Base-by-base conservation (phyloP, 768 basidiomycete species). In the Lactifluus volemus region DNA sequence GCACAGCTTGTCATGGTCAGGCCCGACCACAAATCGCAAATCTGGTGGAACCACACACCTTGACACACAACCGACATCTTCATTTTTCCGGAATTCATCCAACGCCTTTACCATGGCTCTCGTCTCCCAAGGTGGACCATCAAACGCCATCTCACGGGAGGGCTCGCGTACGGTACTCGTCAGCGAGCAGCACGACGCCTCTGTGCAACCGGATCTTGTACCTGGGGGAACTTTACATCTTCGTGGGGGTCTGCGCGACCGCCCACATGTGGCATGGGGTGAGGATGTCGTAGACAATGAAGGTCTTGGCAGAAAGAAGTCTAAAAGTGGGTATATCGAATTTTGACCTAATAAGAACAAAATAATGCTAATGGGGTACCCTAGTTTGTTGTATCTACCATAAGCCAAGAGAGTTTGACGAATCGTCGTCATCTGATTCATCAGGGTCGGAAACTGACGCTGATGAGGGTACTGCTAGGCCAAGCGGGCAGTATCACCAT, bases 341-440 rank as follows among this genome's bases (percentile, higher is more conserved):
- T 52, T n/a, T 48, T 54, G 55, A 29, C 30, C 29, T 25, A 25
- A 55, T 39, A 44, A 30, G 17, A n/a, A n/a, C 38, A 12, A 10
- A 32, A 10, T 17, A 4, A 14, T 21, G 12, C 32, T 34, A 38
- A 47, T 6, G 15, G 53, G 55, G 15, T 39, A 5, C 38, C 44
- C n/a, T 64, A 98, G 94, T 97, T 53, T 98, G 94, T 71, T 98
- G 94, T 72, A 96, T 98, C 68, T 96, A 94, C 69, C 91, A 93
- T 70, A 89, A 87, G 69, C 86, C 88, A 1, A 79, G 81, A 58
- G 74, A 69, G 53, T 93, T 91, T 63, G 91, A 92, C 73, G 91
- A 93, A 69, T 92, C 91, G 0, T 89, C 85, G 0, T 84, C 84
- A 38, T 81, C 81, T 45, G 79, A 81, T 48, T 79, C 78, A 5